Conservation (phyloP, 2,329 filamentous ascomycete species). For the Fusarium penzigii region DNA sequence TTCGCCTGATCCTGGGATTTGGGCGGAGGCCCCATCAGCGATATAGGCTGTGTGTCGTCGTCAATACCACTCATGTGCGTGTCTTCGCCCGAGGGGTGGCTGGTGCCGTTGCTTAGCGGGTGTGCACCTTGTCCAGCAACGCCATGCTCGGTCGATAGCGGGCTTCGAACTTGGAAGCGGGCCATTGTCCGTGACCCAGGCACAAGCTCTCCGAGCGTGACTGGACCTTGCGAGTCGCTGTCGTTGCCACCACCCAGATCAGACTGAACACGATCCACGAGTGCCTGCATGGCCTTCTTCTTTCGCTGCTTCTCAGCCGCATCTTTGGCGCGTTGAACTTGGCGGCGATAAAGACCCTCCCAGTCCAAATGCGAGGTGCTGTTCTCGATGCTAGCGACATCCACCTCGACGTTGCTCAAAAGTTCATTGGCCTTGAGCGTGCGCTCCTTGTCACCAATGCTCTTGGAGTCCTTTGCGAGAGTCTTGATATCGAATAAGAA, state of each 20-base stretch:
- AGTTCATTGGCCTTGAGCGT: slow-evolving; percentile 89
- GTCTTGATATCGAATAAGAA: slow-evolving; percentile 86
- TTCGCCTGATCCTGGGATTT: slow-evolving; percentile 39
- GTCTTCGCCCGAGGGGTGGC: slow-evolving; percentile 47
- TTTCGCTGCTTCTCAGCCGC: slow-evolving; percentile 63
- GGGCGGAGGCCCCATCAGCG: slow-evolving; percentile 54
- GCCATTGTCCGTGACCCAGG: slow-evolving; percentile 54
- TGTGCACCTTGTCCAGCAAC: slow-evolving; percentile 36
- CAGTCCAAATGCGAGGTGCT: slow-evolving; percentile 72
- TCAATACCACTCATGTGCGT: slow-evolving; percentile 62
- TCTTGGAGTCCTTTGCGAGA: slow-evolving; percentile 81
- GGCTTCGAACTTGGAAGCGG: slow-evolving; percentile 57
- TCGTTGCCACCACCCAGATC: slow-evolving; percentile 53
- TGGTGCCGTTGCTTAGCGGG: slow-evolving; percentile 56
- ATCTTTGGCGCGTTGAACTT: slow-evolving; percentile 64
- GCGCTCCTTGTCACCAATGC: slow-evolving; percentile 78
- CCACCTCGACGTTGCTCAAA: slow-evolving; percentile 89
- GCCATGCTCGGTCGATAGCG: slow-evolving; percentile 61
- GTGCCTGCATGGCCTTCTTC: slow-evolving; percentile 60
- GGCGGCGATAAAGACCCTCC: slow-evolving; percentile 76
- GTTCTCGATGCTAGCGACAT: slow-evolving; percentile 75
- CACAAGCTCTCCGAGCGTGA: slow-evolving; percentile 65
- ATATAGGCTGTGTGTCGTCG: slow-evolving; percentile 47
- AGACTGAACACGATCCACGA: slow-evolving; percentile 50
- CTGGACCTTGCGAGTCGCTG: slow-evolving; percentile 56